These are phyloP conservation scores for Claviceps quebecensis DNA, from an alignment of 2,329 filamentous ascomycete species.

Conservation along the genomic window DNA sequence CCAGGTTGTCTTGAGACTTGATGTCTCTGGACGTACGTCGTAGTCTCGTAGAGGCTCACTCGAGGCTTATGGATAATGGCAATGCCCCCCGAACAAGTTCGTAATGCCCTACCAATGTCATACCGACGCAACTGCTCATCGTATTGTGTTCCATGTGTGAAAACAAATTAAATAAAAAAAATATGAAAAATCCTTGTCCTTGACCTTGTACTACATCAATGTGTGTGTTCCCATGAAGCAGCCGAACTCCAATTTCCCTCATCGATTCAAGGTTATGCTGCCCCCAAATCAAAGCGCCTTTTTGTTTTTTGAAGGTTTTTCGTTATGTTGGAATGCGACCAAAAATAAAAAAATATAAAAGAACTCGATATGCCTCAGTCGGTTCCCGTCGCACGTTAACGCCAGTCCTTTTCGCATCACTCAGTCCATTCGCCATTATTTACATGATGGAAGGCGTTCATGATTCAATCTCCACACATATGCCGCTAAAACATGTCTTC, in stretches of 20 bases:
- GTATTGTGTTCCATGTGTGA: no score
- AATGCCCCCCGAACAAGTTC: background rate
- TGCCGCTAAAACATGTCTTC: background rate
- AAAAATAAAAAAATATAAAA: no score
- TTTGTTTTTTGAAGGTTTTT: background rate
- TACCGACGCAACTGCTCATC: background rate
- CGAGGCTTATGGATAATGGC: background rate
- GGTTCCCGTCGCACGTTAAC: no score
- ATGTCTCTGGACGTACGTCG: no score
- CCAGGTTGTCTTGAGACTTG: no score
- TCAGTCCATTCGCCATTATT: background rate
- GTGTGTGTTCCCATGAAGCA: background rate
- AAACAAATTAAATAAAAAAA: no score
- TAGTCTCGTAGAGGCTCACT: no score
- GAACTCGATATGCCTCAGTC: no score
- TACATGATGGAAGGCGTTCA: no score
- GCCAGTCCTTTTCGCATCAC: background rate
- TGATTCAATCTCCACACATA: background rate
- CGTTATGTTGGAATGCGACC: no score
- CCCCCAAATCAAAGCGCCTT: background rate
- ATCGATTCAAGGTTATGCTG: background rate
- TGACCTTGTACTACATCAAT: background rate
- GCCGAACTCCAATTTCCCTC: background rate
- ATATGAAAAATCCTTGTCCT: no score
- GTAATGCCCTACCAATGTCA: background rate